These are phyloP conservation scores for Ambrosiella cleistominuta DNA, from an alignment of 2,329 filamentous ascomycete species.

Conservation along the genomic window DNA sequence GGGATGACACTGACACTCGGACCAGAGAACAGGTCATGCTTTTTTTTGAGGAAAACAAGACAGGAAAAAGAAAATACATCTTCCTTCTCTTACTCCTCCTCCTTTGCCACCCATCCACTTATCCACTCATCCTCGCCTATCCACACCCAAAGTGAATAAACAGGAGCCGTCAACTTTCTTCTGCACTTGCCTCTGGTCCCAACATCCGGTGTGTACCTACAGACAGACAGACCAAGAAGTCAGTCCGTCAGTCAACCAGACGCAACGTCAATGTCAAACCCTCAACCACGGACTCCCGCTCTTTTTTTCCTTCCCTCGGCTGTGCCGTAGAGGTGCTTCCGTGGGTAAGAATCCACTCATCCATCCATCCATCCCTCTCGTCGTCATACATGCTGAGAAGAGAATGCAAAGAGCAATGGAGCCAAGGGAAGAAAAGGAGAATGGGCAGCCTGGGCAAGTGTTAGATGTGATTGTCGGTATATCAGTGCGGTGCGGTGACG, in stretches of 20 bases:
- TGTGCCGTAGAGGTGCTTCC: not conserved
- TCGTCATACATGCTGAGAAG: too few species aligned
- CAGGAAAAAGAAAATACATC: not conserved
- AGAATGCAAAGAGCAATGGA: too few species aligned
- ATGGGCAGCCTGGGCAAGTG: too few species aligned
- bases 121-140: not conserved
- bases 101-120: not conserved
- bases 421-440: too few species aligned
- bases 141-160: not conserved
- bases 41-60: not conserved
- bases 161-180: too few species aligned
- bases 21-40: not conserved
- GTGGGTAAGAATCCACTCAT: not conserved
- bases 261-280: too few species aligned
- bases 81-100: not conserved
- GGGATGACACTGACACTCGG: not conserved
- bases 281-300: not conserved
- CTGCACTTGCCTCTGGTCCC: too few species aligned
- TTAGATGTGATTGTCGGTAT: too few species aligned
- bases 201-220: too few species aligned
- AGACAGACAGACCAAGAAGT: not conserved
- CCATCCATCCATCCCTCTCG: not conserved
- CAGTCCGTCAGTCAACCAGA: too few species aligned
- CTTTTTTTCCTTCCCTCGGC: not conserved
- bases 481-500: too few species aligned